phyloP scores from a whole-genome alignment of 495 filamentous ascomycete genomes.

The Podospora anserina region DNA sequence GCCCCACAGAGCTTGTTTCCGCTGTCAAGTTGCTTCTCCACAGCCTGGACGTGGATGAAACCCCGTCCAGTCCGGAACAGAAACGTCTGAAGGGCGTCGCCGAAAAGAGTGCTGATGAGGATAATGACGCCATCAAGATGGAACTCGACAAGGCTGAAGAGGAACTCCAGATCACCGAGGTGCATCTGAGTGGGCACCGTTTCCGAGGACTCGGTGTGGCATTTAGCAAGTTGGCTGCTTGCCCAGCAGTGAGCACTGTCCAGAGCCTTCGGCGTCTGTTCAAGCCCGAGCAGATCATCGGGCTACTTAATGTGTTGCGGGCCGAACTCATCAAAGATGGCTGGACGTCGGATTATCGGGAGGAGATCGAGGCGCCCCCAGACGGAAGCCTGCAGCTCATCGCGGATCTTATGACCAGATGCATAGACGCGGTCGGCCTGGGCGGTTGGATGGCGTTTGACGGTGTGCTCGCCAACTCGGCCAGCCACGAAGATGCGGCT shows the following conservation, averaged over 20 bases:
- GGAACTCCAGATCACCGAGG: slow-evolving; percentile 49
- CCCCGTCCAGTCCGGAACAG: slow-evolving; percentile 33
- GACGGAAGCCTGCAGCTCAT: slow-evolving; percentile 57
- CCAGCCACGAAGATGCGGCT: slow-evolving; percentile 46
- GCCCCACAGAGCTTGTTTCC: slow-evolving; percentile 45
- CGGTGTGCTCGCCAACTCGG: slow-evolving; percentile 43
- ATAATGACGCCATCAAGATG: slow-evolving; percentile 43
- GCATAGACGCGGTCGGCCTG: slow-evolving; percentile 79
- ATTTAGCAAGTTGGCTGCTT: slow-evolving; percentile 63
- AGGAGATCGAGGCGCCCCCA: slow-evolving; percentile 53
- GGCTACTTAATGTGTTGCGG: slow-evolving; percentile 70
- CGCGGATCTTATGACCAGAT: slow-evolving; percentile 65
- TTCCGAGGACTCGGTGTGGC: slow-evolving; percentile 47
- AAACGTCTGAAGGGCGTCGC: slow-evolving; percentile 22
- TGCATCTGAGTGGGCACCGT: slow-evolving; percentile 44
- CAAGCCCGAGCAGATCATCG: slow-evolving; percentile 63
- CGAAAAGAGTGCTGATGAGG: slow-evolving; percentile 27
- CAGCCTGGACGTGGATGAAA: slow-evolving; percentile 49
- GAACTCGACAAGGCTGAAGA: slow-evolving; percentile 49
- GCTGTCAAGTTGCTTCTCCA: slow-evolving; percentile 49
- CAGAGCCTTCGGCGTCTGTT: slow-evolving; percentile 63
- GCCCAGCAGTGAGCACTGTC: slow-evolving; percentile 55
- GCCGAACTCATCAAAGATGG: slow-evolving; percentile 60
- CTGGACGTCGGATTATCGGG: slow-evolving; percentile 68
- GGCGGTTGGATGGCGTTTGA: slow-evolving; percentile 73